Evolutionary conservation across 108 stramenopile genomes (phyloP).

Genomic region (Nitzschia sp.): DNA sequence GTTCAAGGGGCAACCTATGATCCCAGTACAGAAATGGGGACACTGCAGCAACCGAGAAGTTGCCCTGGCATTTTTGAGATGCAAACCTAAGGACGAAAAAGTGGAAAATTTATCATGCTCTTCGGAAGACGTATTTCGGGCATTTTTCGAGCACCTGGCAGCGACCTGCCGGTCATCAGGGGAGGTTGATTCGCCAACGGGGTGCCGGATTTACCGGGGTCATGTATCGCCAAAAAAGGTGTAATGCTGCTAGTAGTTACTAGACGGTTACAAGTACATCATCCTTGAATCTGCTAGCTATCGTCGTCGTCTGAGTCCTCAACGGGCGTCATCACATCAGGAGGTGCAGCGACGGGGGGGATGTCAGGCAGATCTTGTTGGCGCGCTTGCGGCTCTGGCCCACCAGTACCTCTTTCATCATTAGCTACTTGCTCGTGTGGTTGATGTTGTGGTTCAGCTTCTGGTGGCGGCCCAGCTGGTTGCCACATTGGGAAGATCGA

Average conservation of each 20-base stretch:
- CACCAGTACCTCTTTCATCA: neutral
- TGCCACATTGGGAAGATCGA: conserved; percentile 50
- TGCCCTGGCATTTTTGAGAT: conserved; percentile 5
- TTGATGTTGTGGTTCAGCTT: neutral
- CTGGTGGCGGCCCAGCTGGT: neutral
- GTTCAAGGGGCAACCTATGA: conserved; percentile 6
- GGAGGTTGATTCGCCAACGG: neutral
- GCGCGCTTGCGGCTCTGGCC: neutral
- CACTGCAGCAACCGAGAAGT: neutral
- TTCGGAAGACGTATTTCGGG: conserved; percentile 12
- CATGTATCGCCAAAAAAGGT: conserved; percentile 11
- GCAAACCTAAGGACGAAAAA: neutral
- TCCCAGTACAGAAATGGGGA: conserved; percentile 3
- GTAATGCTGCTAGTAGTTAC: no score
- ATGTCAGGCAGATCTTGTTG: neutral
- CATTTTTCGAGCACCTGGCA: conserved; percentile 12
- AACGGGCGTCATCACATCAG: conserved; percentile 2
- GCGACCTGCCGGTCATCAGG: neutral
- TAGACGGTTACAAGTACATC: no score
- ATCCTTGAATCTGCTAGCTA: no score
- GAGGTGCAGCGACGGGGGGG: neutral
- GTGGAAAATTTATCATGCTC: conserved; percentile 1
- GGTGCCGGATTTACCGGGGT: neutral
- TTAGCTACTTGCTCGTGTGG: no score
- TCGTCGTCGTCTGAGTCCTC: neutral